Base-by-base conservation (phyloP, 495 filamentous ascomycete genomes). In the Hypoxylon cercidicola region DNA sequence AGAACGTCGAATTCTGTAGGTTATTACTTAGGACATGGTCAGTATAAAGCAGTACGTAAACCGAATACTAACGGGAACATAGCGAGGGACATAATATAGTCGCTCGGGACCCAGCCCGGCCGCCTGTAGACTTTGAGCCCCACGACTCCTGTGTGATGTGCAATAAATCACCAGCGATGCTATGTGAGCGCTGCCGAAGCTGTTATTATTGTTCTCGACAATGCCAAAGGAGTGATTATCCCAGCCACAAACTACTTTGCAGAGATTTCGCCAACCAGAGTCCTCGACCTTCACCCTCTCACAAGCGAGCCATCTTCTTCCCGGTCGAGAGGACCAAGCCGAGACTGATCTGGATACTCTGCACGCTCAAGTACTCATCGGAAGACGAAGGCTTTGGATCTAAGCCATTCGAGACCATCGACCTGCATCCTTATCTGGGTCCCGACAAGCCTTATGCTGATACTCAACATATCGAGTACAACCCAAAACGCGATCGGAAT, bases 121-220 rank as follows among this genome's bases (percentile, higher is more conserved):
- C 21, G 21, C 23, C 5, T 4, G 23, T 11, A 15, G 30, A 49
- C 30, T 34, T 49, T 13, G 46, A 49, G 46, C 46, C 46, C 10
- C 13, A 11, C 10, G 23, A 49, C 10, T 49, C 46, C 7, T 49
- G 46, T 12, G 46, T 49, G 4, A 49, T 49, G 46, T 49, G 46
- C 16, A 49, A 49, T 11, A 32, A 32, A 32, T 4, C 30, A 10
- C 30, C 30, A 32, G 30, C 30, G 10, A 32, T 32, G 30, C 8
- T 32, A 10, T 32, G 30, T 32, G 3, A 32, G 30, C 30, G 30
- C 30, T 32, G 30, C 30, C 30, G 5, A 32, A 32, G 30, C 10
- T 32, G 30, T 11, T 32, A 32, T 11, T 32, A 32, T 11, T 32
- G 30, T 11, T 32, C 30, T 11, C 30, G 10, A 11, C 30, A 32